Evolutionary conservation across 2,329 filamentous ascomycete species (phyloP).

Genomic region (Ophiosphaerella narmari): DNA sequence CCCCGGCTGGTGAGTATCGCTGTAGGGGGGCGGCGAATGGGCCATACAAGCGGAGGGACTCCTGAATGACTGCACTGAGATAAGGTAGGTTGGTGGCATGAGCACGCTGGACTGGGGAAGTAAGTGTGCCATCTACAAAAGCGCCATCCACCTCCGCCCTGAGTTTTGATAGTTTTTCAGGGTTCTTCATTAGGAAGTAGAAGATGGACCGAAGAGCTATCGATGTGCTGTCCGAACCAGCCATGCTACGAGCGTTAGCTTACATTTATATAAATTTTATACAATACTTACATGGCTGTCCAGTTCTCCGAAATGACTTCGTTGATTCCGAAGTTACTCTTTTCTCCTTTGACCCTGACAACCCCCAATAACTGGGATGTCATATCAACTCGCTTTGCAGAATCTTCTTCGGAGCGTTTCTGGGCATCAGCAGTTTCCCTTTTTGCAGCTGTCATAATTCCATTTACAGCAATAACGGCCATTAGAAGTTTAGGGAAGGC

Average conservation of each 20-base stretch:
- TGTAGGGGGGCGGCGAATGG: conserved; percentile 73
- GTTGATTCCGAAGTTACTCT: conserved; percentile 32
- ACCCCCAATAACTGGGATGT: conserved; percentile 37
- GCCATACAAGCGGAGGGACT: conserved; percentile 75
- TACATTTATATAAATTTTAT: neutral
- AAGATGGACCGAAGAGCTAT: conserved; percentile 42
- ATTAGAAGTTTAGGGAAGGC: conserved; percentile 28
- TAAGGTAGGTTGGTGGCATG: conserved; percentile 71
- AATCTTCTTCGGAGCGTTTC: conserved; percentile 12
- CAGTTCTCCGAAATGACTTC: conserved; percentile 37
- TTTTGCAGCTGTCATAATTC: conserved; percentile 17
- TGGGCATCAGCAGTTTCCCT: conserved; percentile 18
- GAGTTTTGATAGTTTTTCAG: conserved; percentile 14
- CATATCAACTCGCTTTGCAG: conserved; percentile 32
- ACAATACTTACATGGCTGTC: conserved; percentile 32
- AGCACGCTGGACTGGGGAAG: conserved; percentile 13
- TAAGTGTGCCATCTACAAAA: conserved; percentile 12
- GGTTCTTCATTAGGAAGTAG: conserved; percentile 47
- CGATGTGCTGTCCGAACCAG: conserved; percentile 45
- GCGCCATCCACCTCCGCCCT: conserved; percentile 25
- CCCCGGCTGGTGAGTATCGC: conserved; percentile 68
- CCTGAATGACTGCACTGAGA: conserved; percentile 76
- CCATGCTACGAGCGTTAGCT: conserved; percentile 25
- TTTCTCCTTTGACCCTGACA: conserved; percentile 32
- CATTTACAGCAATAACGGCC: conserved; percentile 21